Base-by-base conservation (phyloP, 108 stramenopile genomes). In the Skeletonema potamos region DNA sequence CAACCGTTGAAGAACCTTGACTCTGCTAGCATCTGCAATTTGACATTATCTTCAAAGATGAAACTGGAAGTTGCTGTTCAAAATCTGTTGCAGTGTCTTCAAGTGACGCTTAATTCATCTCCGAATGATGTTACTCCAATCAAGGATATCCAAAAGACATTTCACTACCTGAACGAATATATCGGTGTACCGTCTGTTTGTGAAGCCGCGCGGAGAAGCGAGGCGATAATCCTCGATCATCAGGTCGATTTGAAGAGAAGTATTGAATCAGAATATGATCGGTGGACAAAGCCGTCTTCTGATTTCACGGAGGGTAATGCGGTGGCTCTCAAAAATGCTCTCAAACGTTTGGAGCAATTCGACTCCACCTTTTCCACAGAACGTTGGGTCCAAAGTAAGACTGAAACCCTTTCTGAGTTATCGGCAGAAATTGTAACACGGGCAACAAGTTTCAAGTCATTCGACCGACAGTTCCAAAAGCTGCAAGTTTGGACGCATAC, bases 41-140 rank as follows among this genome's bases (percentile, higher is more conserved):
- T 87, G 62, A 81, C 82, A 24, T 8, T 68, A 13, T n/a, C 82
- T 27, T 68, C 84, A 15, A 68, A 77, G 30, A 29, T 81, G 28
- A 85, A 55, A 58, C 61, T 87, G 17, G 70, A 61, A 18, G 77
- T 65, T 44, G 73, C 76, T 29, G 64, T 79, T 39, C 61, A 70
- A 22, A 44, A 28, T 37, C 61, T 79, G 7, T 34, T 79, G 39
- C 66, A 79, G 61, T 37, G 54, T n/a, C 60, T 74, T 6, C 59
- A 43, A 34, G 61, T 69, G 6, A 13, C 36, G 5, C 48, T 74
- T 32, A 59, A 55, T 28, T n/a, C 34, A 8, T 70, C 66, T 20
- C 46, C 62, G 36, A 44, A 54, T 17, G 68, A 86, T 36, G 36
- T 67, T 55, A 34, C 27, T 10, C 51, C 33, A 54, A 62, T 83